Evolutionary conservation across 768 basidiomycete genomes (phyloP).

Genomic region (Mycena capillaripes): DNA sequence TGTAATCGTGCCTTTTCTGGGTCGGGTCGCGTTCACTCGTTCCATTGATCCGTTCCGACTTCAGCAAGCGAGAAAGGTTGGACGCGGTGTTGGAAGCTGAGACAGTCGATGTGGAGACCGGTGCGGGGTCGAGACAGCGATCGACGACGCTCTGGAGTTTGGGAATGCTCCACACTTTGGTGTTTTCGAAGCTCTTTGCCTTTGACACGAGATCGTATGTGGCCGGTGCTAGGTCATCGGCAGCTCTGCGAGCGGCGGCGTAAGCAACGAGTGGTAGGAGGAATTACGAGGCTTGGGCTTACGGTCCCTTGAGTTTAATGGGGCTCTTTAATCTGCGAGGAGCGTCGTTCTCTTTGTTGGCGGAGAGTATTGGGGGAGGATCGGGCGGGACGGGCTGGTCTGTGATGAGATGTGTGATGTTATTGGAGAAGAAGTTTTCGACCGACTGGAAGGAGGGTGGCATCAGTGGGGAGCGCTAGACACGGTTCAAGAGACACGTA

Average conservation of each 20-base stretch:
- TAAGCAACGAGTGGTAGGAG: not conserved
- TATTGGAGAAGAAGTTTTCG: slow-evolving; percentile 90
- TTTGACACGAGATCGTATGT: slow-evolving; percentile 67
- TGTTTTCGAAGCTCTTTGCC: slow-evolving; percentile 71
- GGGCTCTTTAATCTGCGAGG: slow-evolving; percentile 69
- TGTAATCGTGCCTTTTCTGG: slow-evolving; percentile 88
- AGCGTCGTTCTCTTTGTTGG: slow-evolving; percentile 77
- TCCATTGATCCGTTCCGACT: slow-evolving; percentile 89
- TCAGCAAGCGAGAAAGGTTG: slow-evolving; percentile 73
- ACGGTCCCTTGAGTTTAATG: slow-evolving; percentile 73
- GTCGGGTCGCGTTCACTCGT: slow-evolving; percentile 93
- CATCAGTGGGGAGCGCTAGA: slow-evolving; percentile 18
- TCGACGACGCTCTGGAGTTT: slow-evolving; percentile 82
- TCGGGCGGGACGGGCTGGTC: slow-evolving; percentile 59
- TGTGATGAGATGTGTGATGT: slow-evolving; percentile 91
- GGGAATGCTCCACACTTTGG: slow-evolving; percentile 88
- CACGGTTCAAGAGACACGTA: slow-evolving; percentile 60
- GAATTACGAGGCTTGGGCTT: slow-evolving; percentile 45
- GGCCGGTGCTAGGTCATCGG: slow-evolving; percentile 41
- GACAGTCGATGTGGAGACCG: slow-evolving; percentile 35
- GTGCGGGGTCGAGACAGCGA: slow-evolving; percentile 66
- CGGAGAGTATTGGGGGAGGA: slow-evolving; percentile 46
- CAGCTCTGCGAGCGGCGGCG: slow-evolving; percentile 43
- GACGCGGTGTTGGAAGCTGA: slow-evolving; percentile 53
- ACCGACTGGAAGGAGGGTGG: slow-evolving; percentile 66